Base-by-base conservation (phyloP, 495 filamentous ascomycete genomes). In the Penicillium herquei region DNA sequence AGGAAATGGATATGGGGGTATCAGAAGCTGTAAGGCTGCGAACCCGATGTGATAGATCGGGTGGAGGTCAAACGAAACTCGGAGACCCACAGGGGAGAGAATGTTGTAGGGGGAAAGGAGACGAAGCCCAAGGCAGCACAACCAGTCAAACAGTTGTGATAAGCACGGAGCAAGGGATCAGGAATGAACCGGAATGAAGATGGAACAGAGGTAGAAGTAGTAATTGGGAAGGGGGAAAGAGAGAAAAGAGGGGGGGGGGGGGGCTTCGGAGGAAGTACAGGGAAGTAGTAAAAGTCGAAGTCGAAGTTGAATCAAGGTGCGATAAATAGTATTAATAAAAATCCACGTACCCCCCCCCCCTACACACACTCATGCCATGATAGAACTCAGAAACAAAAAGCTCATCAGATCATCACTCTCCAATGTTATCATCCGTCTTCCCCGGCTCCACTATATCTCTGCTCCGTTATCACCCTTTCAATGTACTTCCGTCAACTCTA, bases 141-240 rank as follows among this genome's bases (percentile, higher is more conserved):
- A 39, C 47, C 56, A 39, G 40, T 59, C 51, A 55, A 45, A 59
- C 51, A 40, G 42, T 8, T 21, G 13, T 51, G 57, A 60, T 55
- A 55, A 52, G 56, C 2, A 13, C 43, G 34, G 16, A 37, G 54
- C 44, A 60, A 54, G 57, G 57, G 57, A 48, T 26, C 46, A 43
- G 52, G 51, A 54, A 54, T 54, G 56, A 32, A 33, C 14, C 31
- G 33, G 45, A 42, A 17, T 30, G 32, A 32, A 49, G n/a, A 26
- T 47, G 16, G 16, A 12, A 57, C 9, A 37, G 12, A 13, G 34
- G 34, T 9, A 37, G 14, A 33, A 33, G 26, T 13, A 39, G 39
- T 3, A 44, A 35, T 33, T 14, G n/a, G 35, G 21, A 12, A 31
- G 26, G 26, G 8, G 17, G 10, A 4, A 41, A 14, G 39, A 10